Conservation (phyloP, 1,284 basidiomycete species). For the Tylopilus sp. region DNA sequence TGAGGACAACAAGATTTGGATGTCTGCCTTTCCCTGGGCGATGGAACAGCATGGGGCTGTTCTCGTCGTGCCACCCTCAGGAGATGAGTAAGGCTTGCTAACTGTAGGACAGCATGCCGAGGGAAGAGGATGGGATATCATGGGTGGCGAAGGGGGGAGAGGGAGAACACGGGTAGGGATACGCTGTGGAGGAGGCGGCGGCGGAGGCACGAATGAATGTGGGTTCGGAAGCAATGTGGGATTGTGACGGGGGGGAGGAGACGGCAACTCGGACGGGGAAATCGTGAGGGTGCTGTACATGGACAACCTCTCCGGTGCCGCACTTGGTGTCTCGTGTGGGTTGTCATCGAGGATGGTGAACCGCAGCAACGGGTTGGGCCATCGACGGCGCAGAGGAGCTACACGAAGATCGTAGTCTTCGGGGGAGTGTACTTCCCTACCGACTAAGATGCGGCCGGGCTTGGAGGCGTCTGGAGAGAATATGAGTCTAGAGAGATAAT, state of each 20-base stretch:
- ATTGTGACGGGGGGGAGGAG: constrained; percentile 5
- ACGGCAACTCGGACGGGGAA: constrained; percentile 4
- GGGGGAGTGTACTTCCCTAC: constrained; percentile 52
- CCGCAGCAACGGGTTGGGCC: constrained; percentile 55
- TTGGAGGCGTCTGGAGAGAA: constrained; percentile 56
- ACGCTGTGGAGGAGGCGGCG: not conserved
- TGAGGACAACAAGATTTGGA: constrained; percentile 49
- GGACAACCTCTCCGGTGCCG: constrained; percentile 4
- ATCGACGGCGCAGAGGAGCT: constrained; percentile 47
- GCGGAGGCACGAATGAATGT: constrained; percentile 9
- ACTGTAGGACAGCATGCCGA: constrained; percentile 34
- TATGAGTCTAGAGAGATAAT: constrained; percentile 60
- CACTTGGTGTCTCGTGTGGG: constrained; percentile 37
- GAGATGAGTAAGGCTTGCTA: not conserved
- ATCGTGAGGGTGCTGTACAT: constrained; percentile 1
- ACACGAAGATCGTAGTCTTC: constrained; percentile 55
- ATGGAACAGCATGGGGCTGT: constrained; percentile 46
- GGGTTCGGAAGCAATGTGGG: not conserved
- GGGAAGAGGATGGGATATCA: constrained; percentile 19
- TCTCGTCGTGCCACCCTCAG: not conserved
- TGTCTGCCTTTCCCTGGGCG: constrained; percentile 49
- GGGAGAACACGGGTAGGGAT: not conserved
- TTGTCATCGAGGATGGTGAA: constrained; percentile 57
- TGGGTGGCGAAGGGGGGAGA: not conserved
- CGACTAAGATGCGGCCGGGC: constrained; percentile 55